Base-by-base conservation (phyloP, 2,329 filamentous ascomycete genomes). In the Claviceps sorghi region DNA sequence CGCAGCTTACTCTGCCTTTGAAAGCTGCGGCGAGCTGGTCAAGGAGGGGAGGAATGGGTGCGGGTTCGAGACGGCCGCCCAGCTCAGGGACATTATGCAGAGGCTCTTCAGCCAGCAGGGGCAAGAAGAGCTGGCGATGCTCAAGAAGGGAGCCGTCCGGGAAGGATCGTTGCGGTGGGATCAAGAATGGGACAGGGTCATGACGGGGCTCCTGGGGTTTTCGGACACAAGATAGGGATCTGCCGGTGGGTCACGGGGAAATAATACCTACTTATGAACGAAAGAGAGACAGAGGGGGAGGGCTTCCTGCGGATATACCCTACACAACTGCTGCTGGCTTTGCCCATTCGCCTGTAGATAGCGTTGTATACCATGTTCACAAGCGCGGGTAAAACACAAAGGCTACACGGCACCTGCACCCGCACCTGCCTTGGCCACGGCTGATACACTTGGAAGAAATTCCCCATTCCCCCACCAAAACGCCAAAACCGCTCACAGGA, bases 21-120 rank as follows among this genome's bases (percentile, higher is more conserved):
- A 90, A 63, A 91, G 90, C 56, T 95, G 95, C 76, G 74, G 79
- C 2, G 93, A 98, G 69, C 72, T 98, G n/a, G 86, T 98, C 29
- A 84, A 78, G 50, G 90, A 97, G 61, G 85, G 86, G 0, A 74
- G 82, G 41, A 97, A 97, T 64, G 93, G 93, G 1, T 78, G 79
- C 59, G 90, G 93, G 0, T 98, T 98, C 62, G 80, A 80, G 58
- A 87, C 79, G 50, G 75, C 83, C 0, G 71, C 75, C 13, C 80
- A 88, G 60, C 69, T 98, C 48, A 72, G 77, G 0, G 66, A 70
- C 4, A 75, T 85, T 13, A 65, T 97, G 11, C 66, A 72, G 17
- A 72, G 82, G 21, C 66, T 97, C 19, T 82, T 96, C 52, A 59
- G 68, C 6, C 68, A 76, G 7, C 59, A 59, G 0, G 74, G 74